Evolutionary conservation across 2,329 filamentous ascomycete species (phyloP).

Genomic region (Acrodontium crateriforme): DNA sequence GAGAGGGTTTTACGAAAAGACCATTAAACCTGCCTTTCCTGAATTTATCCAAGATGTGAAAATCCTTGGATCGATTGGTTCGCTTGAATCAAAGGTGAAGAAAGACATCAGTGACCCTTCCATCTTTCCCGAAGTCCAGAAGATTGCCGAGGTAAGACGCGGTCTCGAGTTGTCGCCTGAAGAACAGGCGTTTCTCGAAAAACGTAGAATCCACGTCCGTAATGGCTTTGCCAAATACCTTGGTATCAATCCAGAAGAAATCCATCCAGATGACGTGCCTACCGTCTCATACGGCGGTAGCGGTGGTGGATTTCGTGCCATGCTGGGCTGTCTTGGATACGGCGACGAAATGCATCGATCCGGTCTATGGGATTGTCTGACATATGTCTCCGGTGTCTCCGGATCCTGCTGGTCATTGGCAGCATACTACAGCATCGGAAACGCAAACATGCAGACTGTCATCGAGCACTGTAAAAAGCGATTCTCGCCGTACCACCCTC

Average conservation of each 20-base stretch:
- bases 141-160: constrained; percentile 16
- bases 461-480: constrained; percentile 22
- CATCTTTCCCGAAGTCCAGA: constrained; percentile 17
- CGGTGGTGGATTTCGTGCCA: constrained; percentile 20
- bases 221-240: constrained; percentile 20
- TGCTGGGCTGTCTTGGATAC: constrained; percentile 19
- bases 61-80: constrained; percentile 15
- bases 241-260: constrained; percentile 14
- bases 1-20: constrained; percentile 12
- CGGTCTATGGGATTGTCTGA: constrained; percentile 20
- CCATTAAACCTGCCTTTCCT: constrained; percentile 14
- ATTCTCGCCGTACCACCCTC: constrained; percentile 19
- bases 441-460: constrained; percentile 14
- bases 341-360: constrained; percentile 15
- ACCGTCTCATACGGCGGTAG: constrained; percentile 20
- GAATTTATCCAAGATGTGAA: constrained; percentile 16
- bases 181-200: constrained; percentile 15
- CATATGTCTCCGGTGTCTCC: constrained; percentile 20
- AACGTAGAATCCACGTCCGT: constrained; percentile 11
- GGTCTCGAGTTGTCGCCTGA: constrained; percentile 18
- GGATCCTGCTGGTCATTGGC: constrained; percentile 21
- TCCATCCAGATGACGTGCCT: constrained; percentile 20
- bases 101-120: constrained; percentile 16
- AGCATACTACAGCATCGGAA: constrained; percentile 21
- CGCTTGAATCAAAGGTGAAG: constrained; percentile 14